Evolutionary conservation across 108 stramenopile genomes (phyloP), one percentile per base, ranked within the genome.

Genomic region (Cylindrotheca closterium): DNA sequence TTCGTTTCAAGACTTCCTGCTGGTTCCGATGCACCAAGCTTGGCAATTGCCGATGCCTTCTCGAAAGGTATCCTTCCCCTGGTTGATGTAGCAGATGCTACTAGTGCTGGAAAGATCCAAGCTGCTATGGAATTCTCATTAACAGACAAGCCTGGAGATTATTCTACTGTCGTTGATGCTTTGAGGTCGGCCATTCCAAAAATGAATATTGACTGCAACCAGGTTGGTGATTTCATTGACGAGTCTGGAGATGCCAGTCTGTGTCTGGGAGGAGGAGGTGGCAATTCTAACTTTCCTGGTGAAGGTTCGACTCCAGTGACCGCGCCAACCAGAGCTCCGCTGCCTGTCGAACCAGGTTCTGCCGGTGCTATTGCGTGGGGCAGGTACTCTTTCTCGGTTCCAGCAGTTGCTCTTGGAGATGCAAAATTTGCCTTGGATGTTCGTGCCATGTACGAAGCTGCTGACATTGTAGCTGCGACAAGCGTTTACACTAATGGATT

Each of bases 401-500:
- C 30, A 0, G 46, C 45, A 23, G 61, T 68, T 30, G 70, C 77
- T 4, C 47, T 15, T 25, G 28, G 19, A 1, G 73, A 81, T 59
- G 56, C 63, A 17, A 25, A 22, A 2, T 62, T 80, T 55, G 70
- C 83, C 8, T 27, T 69, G 46, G 83, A 85, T 53, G 73, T 80
- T 26, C 65, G 65, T n/a, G 79, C 68, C 56, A 85, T 80, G 73
- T 61, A 46, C 18, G 7, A 67, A 12, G 68, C 68, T 19, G 30
- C 46, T 0, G 54, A 60, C 32, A 55, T 72, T 17, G 60, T 52
- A 19, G 70, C 58, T 33, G 86, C 79, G 17, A 51, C 34, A 18
- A 47, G 52, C 48, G 65, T 77, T 19, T 91, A 84, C 63, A 72
- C 47, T 12, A 60, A 79, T 37, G 85, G 84, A 69, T 59, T 48